Conservation (phyloP, 2,329 filamentous ascomycete species). For the Stromatinia cepivora region DNA sequence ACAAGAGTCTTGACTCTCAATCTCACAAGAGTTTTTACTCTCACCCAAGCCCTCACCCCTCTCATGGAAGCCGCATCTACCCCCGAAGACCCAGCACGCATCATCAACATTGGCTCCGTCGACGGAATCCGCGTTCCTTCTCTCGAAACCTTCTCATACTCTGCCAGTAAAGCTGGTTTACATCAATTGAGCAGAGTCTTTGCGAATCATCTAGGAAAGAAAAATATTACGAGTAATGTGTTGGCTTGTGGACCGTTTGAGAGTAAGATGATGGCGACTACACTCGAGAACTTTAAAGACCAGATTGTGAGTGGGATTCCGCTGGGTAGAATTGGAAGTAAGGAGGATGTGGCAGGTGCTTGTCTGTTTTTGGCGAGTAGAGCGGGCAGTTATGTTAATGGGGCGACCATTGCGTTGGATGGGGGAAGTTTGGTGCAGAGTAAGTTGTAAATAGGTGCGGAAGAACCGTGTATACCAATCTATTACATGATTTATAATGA, state of each 20-base stretch:
- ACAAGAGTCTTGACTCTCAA: slow-evolving; percentile 59
- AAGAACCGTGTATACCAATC: neutral
- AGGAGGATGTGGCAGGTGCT: slow-evolving; percentile 69
- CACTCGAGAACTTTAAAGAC: slow-evolving; percentile 58
- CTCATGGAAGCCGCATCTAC: slow-evolving; percentile 55
- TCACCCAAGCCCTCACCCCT: slow-evolving; percentile 62
- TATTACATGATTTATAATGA: neutral
- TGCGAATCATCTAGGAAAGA: slow-evolving; percentile 59
- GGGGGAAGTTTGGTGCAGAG: slow-evolving; percentile 52
- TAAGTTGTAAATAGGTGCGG: slow-evolving; percentile 45
- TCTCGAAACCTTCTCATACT: slow-evolving; percentile 61
- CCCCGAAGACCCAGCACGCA: slow-evolving; percentile 50
- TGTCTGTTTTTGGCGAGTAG: slow-evolving; percentile 69
- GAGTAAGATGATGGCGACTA: slow-evolving; percentile 73
- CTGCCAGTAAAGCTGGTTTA: slow-evolving; percentile 61
- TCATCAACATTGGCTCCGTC: slow-evolving; percentile 66
- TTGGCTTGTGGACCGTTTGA: slow-evolving; percentile 71
- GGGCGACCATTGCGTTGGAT: slow-evolving; percentile 63
- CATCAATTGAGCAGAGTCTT: slow-evolving; percentile 65
- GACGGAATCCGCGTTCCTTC: slow-evolving; percentile 62
- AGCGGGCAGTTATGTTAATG: slow-evolving; percentile 67
- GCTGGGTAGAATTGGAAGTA: slow-evolving; percentile 64
- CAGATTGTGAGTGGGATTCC: slow-evolving; percentile 61
- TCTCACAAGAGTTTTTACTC: slow-evolving; percentile 65
- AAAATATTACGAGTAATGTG: slow-evolving; percentile 64